Percentiles rank a stretch among this genome's conserved stretches.
These are phyloP conservation scores for Fusarium piperis DNA, from an alignment of 2,329 filamentous ascomycete species.

Conservation along the genomic window DNA sequence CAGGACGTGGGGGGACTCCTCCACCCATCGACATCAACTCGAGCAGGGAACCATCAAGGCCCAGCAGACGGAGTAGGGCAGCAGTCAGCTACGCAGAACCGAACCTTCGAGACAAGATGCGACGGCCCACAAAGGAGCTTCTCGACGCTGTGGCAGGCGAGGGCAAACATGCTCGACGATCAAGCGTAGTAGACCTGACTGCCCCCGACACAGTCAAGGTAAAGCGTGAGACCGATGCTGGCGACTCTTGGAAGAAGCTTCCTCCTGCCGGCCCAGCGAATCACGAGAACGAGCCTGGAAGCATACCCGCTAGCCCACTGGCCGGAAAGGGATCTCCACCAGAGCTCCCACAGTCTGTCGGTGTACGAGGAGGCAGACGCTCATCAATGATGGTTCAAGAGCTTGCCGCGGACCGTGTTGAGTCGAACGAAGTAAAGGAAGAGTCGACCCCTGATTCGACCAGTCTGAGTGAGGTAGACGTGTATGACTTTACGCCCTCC, in stretches of 20 bases:
- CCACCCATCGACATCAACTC: conserved; percentile 67
- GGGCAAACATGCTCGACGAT: conserved; percentile 60
- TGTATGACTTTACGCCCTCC: conserved; percentile 65
- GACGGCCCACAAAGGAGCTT: conserved; percentile 79
- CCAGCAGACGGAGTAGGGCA: conserved; percentile 72
- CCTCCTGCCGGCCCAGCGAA: conserved; percentile 19
- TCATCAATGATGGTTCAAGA: conserved; percentile 45
- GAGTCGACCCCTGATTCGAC: conserved; percentile 32
- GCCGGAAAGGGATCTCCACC: conserved; percentile 50
- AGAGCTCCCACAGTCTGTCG: conserved; percentile 46
- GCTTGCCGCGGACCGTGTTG: conserved; percentile 10
- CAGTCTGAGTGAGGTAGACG: conserved; percentile 51
- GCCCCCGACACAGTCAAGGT: conserved; percentile 40
- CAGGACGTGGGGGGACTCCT: conserved; percentile 62
- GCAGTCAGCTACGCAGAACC: conserved; percentile 85
- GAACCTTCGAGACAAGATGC: conserved; percentile 84
- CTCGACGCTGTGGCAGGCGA: conserved; percentile 78
- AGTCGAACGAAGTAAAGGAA: conserved; percentile 24
- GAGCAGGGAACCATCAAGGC: conserved; percentile 67
- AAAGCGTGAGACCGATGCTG: conserved; percentile 48
- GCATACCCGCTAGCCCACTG: conserved; percentile 52
- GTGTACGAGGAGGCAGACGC: conserved; percentile 55
- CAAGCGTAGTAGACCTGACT: conserved; percentile 48
- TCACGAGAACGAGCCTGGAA: conserved; percentile 27
- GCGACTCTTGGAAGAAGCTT: conserved; percentile 47